These are phyloP conservation scores for Phalaenopsis equestris DNA, from an alignment of 106 monocot genomes.

Conservation along the genomic window DNA sequence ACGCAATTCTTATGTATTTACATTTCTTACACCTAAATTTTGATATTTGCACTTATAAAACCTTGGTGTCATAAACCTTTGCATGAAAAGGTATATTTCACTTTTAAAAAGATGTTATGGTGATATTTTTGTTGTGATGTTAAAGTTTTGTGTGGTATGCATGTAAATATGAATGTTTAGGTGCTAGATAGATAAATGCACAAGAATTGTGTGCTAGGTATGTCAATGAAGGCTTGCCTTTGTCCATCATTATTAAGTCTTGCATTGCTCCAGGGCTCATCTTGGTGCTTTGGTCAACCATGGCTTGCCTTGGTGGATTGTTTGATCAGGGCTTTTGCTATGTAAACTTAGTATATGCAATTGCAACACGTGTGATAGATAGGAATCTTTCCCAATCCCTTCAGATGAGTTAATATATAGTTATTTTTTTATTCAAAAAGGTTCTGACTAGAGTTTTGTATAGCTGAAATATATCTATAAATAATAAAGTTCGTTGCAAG, in stretches of 20 bases:
- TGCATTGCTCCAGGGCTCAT: background rate
- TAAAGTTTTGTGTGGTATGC: too few relatives aligned
- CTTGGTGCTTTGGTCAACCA: background rate
- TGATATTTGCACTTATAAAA: too few relatives aligned
- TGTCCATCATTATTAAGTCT: background rate
- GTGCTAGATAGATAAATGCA: too few relatives aligned
- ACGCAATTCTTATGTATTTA: too few relatives aligned
- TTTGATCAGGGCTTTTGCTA: background rate
- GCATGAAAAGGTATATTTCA: too few relatives aligned
- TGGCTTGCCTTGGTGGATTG: background rate
- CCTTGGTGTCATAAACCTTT: too few relatives aligned
- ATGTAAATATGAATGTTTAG: too few relatives aligned
- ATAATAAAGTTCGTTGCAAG: background rate
- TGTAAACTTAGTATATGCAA: background rate
- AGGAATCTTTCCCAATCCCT: background rate
- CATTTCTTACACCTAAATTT: too few relatives aligned
- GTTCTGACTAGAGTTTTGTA: background rate
- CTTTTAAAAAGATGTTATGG: too few relatives aligned
- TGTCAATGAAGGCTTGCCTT: background rate
- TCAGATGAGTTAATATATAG: background rate
- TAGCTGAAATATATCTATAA: background rate
- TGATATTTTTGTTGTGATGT: too few relatives aligned
- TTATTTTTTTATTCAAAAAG: background rate
- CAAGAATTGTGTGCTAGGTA: too few relatives aligned
- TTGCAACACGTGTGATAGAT: background rate